Conservation (phyloP, 768 basidiomycete genomes). For the Phylloporus rhodoxanthus region DNA sequence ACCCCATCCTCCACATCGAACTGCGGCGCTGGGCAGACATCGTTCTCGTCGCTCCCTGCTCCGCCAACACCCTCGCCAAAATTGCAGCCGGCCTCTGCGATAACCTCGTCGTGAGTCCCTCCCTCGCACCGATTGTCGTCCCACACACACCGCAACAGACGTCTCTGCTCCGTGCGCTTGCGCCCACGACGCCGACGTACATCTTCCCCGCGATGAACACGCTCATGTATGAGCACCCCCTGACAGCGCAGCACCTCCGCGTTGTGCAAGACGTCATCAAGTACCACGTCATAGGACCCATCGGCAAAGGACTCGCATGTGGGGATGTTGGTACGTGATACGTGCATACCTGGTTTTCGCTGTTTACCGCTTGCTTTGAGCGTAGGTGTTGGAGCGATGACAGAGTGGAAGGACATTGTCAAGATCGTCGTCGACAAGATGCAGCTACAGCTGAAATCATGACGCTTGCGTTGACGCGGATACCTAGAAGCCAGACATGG, state of each 20-base stretch:
- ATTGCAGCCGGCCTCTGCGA: conserved; percentile 86
- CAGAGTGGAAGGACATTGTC: conserved; percentile 90
- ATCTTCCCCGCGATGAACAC: conserved; percentile 99
- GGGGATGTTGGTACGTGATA: conserved; percentile 73
- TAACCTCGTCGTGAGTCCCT: conserved; percentile 65
- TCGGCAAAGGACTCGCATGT: conserved; percentile 84
- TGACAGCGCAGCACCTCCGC: conserved; percentile 79
- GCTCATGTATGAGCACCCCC: conserved; percentile 91
- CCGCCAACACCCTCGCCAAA: conserved; percentile 94
- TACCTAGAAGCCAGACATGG: background rate
- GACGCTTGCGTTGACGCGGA: background rate
- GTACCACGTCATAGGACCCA: conserved; percentile 81
- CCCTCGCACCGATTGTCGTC: background rate
- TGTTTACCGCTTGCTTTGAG: background rate
- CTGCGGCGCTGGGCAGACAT: conserved; percentile 91
- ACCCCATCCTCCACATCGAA: conserved; percentile 95
- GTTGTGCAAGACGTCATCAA: conserved; percentile 67
- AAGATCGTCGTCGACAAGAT: conserved; percentile 60
- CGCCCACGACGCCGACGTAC: conserved; percentile 80
- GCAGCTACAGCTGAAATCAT: conserved; percentile 17
- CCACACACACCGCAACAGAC: conserved; percentile 36
- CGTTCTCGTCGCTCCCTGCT: conserved; percentile 92
- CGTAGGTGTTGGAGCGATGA: conserved; percentile 89
- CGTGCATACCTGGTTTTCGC: background rate
- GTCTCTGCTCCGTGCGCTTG: conserved; percentile 76